Percentiles rank a stretch among this genome's conserved stretches.
Evolutionary conservation across 164 flowering plant genomes (phyloP).

Genomic region (Magnolia changhungtana): DNA sequence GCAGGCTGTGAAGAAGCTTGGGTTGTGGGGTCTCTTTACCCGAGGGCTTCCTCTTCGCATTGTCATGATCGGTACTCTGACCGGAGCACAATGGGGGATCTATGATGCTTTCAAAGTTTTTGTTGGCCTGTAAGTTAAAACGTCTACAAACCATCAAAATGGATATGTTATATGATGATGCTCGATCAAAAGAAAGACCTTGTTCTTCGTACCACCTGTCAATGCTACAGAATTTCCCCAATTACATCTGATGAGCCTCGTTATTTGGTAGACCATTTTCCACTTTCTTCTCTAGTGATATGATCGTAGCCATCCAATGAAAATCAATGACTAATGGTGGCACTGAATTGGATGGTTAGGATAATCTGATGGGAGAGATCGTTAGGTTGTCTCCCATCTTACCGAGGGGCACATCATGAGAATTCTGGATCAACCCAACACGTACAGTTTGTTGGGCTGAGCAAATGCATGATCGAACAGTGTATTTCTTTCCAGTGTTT

Average conservation of each 20-base stretch:
- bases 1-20: conserved; percentile 83
- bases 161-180: not conserved
- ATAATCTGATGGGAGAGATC: too few species aligned
- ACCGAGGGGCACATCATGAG: not conserved
- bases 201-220: not conserved
- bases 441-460: too few species aligned
- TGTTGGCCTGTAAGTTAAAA: conserved; percentile 73
- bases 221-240: not conserved
- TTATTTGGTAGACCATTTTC: too few species aligned
- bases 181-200: not conserved
- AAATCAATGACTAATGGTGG: too few species aligned
- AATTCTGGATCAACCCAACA: too few species aligned
- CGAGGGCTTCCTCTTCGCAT: conserved; percentile 90
- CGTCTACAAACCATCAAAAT: not conserved
- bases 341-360: too few species aligned
- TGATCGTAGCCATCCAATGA: too few species aligned
- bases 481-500: too few species aligned
- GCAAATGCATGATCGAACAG: too few species aligned
- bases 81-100: conserved; percentile 88
- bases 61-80: conserved; percentile 89
- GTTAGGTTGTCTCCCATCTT: too few species aligned
- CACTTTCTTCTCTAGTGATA: too few species aligned
- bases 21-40: conserved; percentile 71
- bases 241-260: too few species aligned
- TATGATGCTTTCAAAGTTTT: conserved; percentile 87